Evolutionary conservation across 2,329 filamentous ascomycete genomes (phyloP), one percentile per base, ranked within the genome.

Genomic region (Huntiella moniliformis): DNA sequence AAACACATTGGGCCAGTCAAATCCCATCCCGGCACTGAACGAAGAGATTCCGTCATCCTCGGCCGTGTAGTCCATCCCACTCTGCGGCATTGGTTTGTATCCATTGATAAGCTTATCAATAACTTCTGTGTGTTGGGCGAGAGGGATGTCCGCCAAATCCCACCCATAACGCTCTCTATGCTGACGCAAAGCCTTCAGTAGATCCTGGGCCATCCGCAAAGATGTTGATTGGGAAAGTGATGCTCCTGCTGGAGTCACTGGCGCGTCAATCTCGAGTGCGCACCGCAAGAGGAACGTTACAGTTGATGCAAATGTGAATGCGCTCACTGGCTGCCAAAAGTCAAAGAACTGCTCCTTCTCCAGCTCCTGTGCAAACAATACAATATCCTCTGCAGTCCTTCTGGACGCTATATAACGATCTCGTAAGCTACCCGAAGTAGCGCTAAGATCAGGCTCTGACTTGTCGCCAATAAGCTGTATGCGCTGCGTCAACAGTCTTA

Each of bases 111-210:
- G 54, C 52, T 63, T 69, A 28, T 70, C 64, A 0, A 71, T 57
- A 10, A 70, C 54, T 8, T 69, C 66, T 4, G 58, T 56, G 50
- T 69, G 65, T 41, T 70, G 65, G 0, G 61, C 59, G 1, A 73
- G 54, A 49, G 68, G 71, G 4, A 67, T 60, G 41, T 71, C 67
- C 0, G 61, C 68, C 1, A 73, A 55, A 49, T 73, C 68, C 69
- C 70, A 73, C 0, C 53, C 56, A 38, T 55, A 56, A 4, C 57
- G 54, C 13, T 63, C 56, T 2, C 60, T 61, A 38, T 69, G 65
- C 0, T 52, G 50, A 10, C 57, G 58, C 11, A 72, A 56, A 1
- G 60, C 55, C 2, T 51, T 50, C 3, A 70, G 55, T 8, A 71
- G 56, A 15, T 64, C 61, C 4, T 56, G 58, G 0, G 67, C 65